Conservation (phyloP, 768 basidiomycete genomes). For the Trametes sanguinea region DNA sequence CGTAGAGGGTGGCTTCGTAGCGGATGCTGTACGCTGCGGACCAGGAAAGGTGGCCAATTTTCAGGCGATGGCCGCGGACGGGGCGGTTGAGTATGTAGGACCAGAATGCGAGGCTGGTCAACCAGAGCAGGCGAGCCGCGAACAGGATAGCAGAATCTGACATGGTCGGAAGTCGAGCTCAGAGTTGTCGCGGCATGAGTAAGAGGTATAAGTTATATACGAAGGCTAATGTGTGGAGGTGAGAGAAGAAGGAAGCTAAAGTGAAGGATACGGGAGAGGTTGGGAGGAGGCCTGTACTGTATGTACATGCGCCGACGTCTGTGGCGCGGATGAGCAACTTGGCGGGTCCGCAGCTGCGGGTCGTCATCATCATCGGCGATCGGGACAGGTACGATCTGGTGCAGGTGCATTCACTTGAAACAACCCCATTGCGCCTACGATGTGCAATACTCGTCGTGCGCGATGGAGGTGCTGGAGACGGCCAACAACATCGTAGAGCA, state of each 20-base stretch:
- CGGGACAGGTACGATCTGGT: background rate
- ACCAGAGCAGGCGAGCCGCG: background rate
- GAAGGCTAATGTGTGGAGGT: background rate
- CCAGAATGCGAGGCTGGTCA: constrained; percentile 7
- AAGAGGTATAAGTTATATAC: background rate
- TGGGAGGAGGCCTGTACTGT: background rate
- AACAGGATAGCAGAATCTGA: background rate
- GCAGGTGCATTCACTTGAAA: no score
- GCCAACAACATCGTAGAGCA: no score
- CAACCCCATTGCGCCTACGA: no score
- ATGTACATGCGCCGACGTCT: background rate
- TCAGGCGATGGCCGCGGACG: constrained; percentile 19
- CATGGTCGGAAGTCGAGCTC: background rate
- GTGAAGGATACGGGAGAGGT: background rate
- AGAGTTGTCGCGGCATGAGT: background rate
- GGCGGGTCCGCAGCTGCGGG: background rate
- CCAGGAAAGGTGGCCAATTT: constrained; percentile 19
- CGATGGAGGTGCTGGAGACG: no score
- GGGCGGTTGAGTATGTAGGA: constrained; percentile 22
- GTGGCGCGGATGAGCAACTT: background rate
- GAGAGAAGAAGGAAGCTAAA: background rate
- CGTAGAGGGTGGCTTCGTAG: constrained; percentile 23
- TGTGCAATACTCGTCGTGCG: no score
- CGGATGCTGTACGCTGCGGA: constrained; percentile 20
- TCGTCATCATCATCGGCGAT: background rate